These are phyloP conservation scores for Phytophthora sansomeana DNA, from an alignment of 352 stramenopile genomes.

Conservation along the genomic window DNA sequence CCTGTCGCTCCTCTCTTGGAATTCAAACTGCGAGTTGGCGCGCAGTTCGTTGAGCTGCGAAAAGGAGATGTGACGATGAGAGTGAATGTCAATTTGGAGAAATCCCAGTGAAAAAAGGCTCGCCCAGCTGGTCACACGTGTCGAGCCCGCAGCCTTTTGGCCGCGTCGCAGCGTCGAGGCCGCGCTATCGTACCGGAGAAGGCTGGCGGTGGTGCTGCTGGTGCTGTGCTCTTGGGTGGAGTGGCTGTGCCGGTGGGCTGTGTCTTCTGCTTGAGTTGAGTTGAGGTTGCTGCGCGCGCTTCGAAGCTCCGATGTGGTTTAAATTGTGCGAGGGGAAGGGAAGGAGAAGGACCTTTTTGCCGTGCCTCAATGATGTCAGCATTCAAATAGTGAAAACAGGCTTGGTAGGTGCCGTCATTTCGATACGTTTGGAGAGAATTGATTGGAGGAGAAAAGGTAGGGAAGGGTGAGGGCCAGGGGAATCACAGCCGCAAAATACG, in stretches of 20 bases:
- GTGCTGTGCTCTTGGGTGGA: background rate
- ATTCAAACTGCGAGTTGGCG: slow-evolving; percentile 22
- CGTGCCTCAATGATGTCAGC: background rate
- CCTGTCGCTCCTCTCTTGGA: slow-evolving; percentile 12
- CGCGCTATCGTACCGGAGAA: slow-evolving; percentile 22
- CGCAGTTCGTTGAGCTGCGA: slow-evolving; percentile 2
- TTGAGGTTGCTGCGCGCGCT: slow-evolving; percentile 20
- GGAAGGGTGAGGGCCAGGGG: slow-evolving; percentile 58
- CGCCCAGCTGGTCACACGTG: slow-evolving; percentile 28
- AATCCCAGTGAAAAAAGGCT: slow-evolving; percentile 33
- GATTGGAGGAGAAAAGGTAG: slow-evolving; percentile 68
- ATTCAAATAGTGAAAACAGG: slow-evolving; percentile 11
- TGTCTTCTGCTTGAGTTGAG: slow-evolving; percentile 38
- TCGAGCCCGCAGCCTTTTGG: background rate
- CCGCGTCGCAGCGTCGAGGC: background rate
- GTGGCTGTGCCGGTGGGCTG: background rate
- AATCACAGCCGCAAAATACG: slow-evolving; percentile 27
- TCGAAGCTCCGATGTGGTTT: slow-evolving; percentile 17
- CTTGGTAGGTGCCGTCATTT: slow-evolving; percentile 11
- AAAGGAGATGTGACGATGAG: slow-evolving; percentile 18
- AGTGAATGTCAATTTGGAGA: slow-evolving; percentile 39
- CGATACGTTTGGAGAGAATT: slow-evolving; percentile 26
- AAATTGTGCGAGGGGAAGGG: slow-evolving; percentile 31
- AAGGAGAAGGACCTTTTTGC: slow-evolving; percentile 30
- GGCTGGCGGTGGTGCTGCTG: background rate